Conservation (phyloP, 176 grass and related monocot species). For the Lolium perenne region DNA sequence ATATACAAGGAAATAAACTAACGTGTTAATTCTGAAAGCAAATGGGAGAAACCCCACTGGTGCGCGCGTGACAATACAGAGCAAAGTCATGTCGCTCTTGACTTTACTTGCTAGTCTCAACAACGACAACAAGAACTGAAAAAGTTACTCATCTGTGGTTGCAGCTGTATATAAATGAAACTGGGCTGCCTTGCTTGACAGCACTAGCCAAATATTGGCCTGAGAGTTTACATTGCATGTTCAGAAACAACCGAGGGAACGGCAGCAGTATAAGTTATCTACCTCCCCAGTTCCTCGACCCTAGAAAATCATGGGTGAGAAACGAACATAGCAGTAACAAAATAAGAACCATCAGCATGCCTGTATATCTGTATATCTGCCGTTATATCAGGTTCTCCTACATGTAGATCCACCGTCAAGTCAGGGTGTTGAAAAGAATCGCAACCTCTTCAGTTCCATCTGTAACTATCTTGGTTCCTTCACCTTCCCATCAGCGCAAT, state of each 20-base stretch:
- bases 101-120: neutral
- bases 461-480: slow-evolving; percentile 3
- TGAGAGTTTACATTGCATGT: slow-evolving; percentile 8
- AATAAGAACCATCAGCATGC: slow-evolving; percentile 37
- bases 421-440: slow-evolving; percentile 38
- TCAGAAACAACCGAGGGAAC: neutral
- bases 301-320: slow-evolving; percentile 25
- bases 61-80: neutral
- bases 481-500: neutral
- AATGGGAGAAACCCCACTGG: neutral
- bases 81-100: neutral
- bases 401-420: slow-evolving; percentile 20
- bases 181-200: neutral
- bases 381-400: neutral
- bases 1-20: neutral
- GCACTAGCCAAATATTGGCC: slow-evolving; percentile 22
- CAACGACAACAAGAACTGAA: neutral
- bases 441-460: neutral
- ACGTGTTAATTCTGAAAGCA: neutral
- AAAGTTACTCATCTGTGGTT: neutral
- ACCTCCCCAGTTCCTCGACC: neutral
- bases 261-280: slow-evolving; percentile 26
- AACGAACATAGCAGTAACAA: slow-evolving; percentile 12
- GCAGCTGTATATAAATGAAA: neutral
- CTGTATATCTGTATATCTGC: neutral